Conservation (phyloP, 306 rosid species). For the Cucurbita argyrosperma region DNA sequence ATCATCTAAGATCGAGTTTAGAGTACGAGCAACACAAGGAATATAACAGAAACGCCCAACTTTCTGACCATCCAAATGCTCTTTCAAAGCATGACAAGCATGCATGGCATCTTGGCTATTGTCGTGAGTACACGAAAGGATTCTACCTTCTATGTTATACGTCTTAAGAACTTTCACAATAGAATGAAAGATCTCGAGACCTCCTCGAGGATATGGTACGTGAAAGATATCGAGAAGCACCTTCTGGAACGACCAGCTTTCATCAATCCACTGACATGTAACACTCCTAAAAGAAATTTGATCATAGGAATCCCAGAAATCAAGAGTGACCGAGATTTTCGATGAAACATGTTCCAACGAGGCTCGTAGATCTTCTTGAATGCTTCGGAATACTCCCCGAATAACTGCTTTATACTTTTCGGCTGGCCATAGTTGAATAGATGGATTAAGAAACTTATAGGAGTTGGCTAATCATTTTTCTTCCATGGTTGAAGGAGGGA, state of each 20-base stretch:
- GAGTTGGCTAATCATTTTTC: slow-evolving; percentile 78
- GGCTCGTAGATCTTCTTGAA: slow-evolving; percentile 71
- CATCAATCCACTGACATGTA: slow-evolving; percentile 86
- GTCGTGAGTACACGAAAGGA: slow-evolving; percentile 91
- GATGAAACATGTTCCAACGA: slow-evolving; percentile 61
- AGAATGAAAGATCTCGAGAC: slow-evolving; percentile 53
- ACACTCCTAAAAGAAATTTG: slow-evolving; percentile 72
- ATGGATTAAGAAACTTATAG: slow-evolving; percentile 72
- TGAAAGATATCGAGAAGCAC: slow-evolving; percentile 75
- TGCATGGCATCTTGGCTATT: slow-evolving; percentile 55
- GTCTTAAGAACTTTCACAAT: slow-evolving; percentile 56
- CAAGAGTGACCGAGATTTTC: slow-evolving; percentile 68
- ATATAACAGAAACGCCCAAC: slow-evolving; percentile 74
- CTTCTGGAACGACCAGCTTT: slow-evolving; percentile 77
- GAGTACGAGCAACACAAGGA: slow-evolving; percentile 84
- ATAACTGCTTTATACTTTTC: slow-evolving; percentile 55
- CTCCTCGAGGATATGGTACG: slow-evolving; percentile 69
- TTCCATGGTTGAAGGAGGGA: slow-evolving; percentile 78
- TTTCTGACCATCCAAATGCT: slow-evolving; percentile 58
- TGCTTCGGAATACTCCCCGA: slow-evolving; percentile 61
- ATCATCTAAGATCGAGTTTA: slow-evolving; percentile 75
- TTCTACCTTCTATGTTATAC: slow-evolving; percentile 62
- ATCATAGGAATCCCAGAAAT: slow-evolving; percentile 89
- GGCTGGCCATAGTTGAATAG: slow-evolving; percentile 70
- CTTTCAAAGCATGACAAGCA: slow-evolving; percentile 68